Evolutionary conservation across 2,329 filamentous ascomycete genomes (phyloP), one percentile per base, ranked within the genome.

Genomic region (Lecanicillium sp.): DNA sequence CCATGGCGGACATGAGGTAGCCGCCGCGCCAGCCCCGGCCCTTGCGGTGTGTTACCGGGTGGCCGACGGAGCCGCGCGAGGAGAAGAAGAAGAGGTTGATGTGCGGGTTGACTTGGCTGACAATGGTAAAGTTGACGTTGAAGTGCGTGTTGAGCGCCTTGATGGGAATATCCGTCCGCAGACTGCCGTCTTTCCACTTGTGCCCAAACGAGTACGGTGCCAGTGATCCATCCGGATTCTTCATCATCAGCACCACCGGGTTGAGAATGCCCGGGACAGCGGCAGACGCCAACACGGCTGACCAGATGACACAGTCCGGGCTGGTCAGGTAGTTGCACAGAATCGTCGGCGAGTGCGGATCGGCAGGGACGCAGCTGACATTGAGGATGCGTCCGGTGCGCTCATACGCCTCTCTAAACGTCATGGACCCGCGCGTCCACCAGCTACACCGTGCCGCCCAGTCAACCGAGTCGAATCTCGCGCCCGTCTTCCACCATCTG

Each of bases 71-170:
- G 11, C 92, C 92, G 22, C 92, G 78, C 1, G 89, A 94, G 20
- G 85, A 92, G 69, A 96, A 98, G 74, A 98, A 96, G 71, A 98
- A 98, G 19, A 96, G 79, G 53, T 95, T 96, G 60, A 98, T 90
- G 58, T 98, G 92, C 2, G 92, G 92, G 58, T 98, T 98, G 35
- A 95, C 90, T 64, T 88, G 76, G 49, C 71, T 74, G 50, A 81
- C 92, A 47, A 98, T 89, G 47, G 85, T 90, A 60, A 96, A 98
- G 58, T 94, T 95, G 59, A 96, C 92, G 58, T 96, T 96, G 69
- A 98, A 98, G 56, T 96, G 87, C 1, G 95, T 71, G 58, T 98
- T 96, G 37, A 98, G 71, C 2, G 89, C 84, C 60, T 90, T 92
- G 53, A 98, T 78, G 0, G 92, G 92, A 19, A 98, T 95, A 54